Percentiles rank a stretch among this genome's conserved stretches.
Evolutionary conservation across 441 rosid species (phyloP).

Genomic region (Mallotus japonicus): DNA sequence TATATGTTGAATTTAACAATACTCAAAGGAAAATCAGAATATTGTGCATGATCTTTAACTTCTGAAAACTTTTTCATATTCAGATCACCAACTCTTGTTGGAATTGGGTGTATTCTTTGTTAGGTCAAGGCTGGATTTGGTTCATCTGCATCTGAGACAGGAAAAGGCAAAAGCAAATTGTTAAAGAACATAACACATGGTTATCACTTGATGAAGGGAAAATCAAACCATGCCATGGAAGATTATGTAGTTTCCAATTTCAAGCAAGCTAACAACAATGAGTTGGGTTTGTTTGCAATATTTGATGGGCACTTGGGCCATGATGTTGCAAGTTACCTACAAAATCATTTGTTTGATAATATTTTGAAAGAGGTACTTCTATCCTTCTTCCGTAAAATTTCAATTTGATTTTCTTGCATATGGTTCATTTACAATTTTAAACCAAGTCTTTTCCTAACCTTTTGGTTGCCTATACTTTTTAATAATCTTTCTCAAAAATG

Average conservation of each 20-base stretch:
- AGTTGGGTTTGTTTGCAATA: constrained; percentile 90
- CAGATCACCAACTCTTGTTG: neutral
- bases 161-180: constrained; percentile 87
- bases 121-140: constrained; percentile 73
- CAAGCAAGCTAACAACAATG: constrained; percentile 64
- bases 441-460: neutral
- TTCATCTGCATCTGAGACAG: constrained; percentile 60
- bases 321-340: constrained; percentile 67
- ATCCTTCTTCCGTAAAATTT: neutral
- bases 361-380: constrained; percentile 67
- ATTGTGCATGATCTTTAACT: neutral
- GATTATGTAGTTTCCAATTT: constrained; percentile 74
- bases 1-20: too few relatives aligned
- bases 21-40: too few relatives aligned
- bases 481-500: neutral
- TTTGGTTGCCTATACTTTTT: neutral
- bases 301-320: constrained; percentile 89
- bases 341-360: constrained; percentile 67
- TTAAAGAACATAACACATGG: constrained; percentile 71
- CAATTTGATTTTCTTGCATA: neutral
- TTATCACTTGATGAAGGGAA: constrained; percentile 78
- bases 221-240: constrained; percentile 74
- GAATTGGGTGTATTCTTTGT: neutral
- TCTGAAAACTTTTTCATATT: neutral
- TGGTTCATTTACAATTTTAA: neutral